A percentile compares a stretch with the other conserved stretches of the same genome.
Evolutionary conservation across 169 alveolate species (phyloP).

Genomic region (Pseudocohnilembus persalinus): DNA sequence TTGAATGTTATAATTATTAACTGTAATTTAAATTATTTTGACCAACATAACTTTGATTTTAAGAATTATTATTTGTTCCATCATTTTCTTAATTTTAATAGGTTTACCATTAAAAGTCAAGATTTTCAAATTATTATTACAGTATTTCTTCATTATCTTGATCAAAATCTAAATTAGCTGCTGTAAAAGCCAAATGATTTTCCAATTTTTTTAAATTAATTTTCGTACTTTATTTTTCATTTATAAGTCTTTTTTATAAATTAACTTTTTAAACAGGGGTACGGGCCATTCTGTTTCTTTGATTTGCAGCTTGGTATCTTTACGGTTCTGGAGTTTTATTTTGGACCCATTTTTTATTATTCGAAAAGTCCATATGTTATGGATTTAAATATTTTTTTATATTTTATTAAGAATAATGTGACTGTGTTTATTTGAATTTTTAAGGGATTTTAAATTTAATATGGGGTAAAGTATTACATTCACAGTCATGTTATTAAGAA

Average conservation of each 20-base stretch:
- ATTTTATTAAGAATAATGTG: background rate
- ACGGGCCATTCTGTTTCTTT: background rate
- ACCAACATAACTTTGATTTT: too few species aligned
- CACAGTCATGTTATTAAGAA: background rate
- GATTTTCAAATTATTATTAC: too few species aligned
- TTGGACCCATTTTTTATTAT: background rate
- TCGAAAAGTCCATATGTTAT: background rate
- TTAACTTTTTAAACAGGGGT: background rate
- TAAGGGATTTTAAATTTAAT: background rate
- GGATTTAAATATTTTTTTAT: background rate
- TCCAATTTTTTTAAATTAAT: too few species aligned
- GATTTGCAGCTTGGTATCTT: background rate
- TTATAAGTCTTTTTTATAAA: too few species aligned
- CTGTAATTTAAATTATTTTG: too few species aligned
- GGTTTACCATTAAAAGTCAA: too few species aligned
- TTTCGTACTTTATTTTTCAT: background rate
- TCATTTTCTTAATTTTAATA: too few species aligned
- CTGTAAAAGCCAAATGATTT: background rate
- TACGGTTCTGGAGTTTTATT: background rate
- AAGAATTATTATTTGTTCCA: too few species aligned
- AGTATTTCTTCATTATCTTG: too few species aligned
- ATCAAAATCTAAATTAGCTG: background rate
- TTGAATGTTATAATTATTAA: too few species aligned
- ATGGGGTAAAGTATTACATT: background rate
- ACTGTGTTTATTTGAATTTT: background rate